Conservation (phyloP, 805 yeast species). For the Monosporozyma yasuniensis region DNA sequence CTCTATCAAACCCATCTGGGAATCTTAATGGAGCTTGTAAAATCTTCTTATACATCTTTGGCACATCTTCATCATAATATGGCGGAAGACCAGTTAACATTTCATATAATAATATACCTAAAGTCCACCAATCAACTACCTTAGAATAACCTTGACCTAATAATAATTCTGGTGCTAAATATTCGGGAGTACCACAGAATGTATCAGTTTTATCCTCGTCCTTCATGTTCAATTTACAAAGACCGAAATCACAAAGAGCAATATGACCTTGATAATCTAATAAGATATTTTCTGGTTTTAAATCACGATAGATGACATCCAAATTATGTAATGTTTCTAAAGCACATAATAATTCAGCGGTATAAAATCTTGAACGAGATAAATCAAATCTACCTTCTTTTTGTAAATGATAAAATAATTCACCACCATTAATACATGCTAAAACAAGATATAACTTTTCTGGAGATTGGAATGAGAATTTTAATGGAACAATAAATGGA, state of each 20-base stretch:
- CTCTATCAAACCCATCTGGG: constrained; percentile 79
- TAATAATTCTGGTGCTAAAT: constrained; percentile 88
- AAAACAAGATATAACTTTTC: constrained; percentile 85
- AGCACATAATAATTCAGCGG: constrained; percentile 89
- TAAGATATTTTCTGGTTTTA: constrained; percentile 92
- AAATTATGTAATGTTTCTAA: constrained; percentile 83
- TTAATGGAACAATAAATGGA: constrained; percentile 93
- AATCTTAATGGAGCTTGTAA: constrained; percentile 80
- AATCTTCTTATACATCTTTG: constrained; percentile 89
- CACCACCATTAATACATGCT: constrained; percentile 95
- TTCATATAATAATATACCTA: constrained; percentile 87
- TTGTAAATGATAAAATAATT: constrained; percentile 87
- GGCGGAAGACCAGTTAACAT: constrained; percentile 98
- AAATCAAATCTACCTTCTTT: constrained; percentile 81
- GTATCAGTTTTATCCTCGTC: constrained; percentile 82
- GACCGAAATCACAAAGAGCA: constrained; percentile 94
- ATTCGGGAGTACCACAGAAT: constrained; percentile 97
- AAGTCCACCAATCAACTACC: constrained; percentile 97
- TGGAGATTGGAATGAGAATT: constrained; percentile 95
- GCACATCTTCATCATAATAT: constrained; percentile 87
- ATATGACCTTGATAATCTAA: constrained; percentile 96
- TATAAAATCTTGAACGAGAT: constrained; percentile 84
- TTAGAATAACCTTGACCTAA: constrained; percentile 91
- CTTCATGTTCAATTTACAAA: constrained; percentile 92
- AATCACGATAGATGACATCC: constrained; percentile 89